Conservation (phyloP, 352 stramenopile species). For the Phytophthora meadii region DNA sequence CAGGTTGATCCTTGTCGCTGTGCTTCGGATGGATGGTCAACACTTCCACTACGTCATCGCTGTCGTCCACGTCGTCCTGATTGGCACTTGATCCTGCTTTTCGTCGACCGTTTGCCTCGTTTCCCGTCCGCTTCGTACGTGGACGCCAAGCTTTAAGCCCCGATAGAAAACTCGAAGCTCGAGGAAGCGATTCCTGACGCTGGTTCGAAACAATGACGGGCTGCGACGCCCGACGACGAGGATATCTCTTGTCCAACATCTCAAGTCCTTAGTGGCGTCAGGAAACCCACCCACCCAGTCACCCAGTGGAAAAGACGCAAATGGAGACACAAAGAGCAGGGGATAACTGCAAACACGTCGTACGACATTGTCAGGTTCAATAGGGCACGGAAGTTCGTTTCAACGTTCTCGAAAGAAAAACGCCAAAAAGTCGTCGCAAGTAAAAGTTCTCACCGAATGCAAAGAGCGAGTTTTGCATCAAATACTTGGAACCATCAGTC, state of each 20-base stretch:
- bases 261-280: constrained; percentile 14
- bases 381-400: constrained; percentile 25
- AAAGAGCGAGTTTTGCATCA: constrained; percentile 11
- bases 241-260: constrained; percentile 39
- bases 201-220: constrained; percentile 19
- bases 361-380: constrained; percentile 12
- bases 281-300: constrained; percentile 13
- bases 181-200: neutral
- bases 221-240: constrained; percentile 22
- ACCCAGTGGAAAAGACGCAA: constrained; percentile 27
- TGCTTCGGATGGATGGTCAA: constrained; percentile 8
- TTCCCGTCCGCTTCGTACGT: constrained; percentile 5
- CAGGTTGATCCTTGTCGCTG: neutral
- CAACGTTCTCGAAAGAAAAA: constrained; percentile 31
- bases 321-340: constrained; percentile 15
- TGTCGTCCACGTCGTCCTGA: constrained; percentile 5
- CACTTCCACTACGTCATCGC: constrained; percentile 7
- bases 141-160: constrained; percentile 32
- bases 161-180: constrained; percentile 37
- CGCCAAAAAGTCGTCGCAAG: constrained; percentile 5
- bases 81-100: constrained; percentile 12
- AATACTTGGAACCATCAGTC: too few relatives aligned
- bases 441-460: neutral
- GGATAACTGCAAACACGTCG: neutral
- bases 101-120: constrained; percentile 8